Conservation (phyloP, 2,329 filamentous ascomycete species). For the Cladophialophora psammophila region DNA sequence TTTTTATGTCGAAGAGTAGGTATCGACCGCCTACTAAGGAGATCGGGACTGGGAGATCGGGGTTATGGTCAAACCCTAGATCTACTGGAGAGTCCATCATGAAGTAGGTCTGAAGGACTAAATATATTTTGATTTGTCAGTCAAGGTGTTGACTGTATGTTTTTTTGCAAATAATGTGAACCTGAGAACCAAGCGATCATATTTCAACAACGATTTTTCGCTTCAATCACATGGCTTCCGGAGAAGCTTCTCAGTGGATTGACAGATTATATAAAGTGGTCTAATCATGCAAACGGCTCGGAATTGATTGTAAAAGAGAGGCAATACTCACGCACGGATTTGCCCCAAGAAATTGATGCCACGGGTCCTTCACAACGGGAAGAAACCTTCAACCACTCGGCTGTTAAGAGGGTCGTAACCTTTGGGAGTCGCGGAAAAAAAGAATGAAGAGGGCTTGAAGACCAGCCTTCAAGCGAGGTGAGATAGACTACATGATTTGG, state of each 20-base stretch:
- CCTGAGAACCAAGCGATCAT: slow-evolving; percentile 42
- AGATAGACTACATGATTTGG: slow-evolving; percentile 29
- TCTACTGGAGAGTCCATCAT: slow-evolving; percentile 29
- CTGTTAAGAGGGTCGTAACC: not conserved
- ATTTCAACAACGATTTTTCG: slow-evolving; percentile 57
- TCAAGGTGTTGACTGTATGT: not conserved
- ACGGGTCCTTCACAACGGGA: not conserved
- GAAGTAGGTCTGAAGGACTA: not conserved
- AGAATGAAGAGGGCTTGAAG: slow-evolving; percentile 27
- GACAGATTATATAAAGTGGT: slow-evolving; percentile 73
- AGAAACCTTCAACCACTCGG: not conserved
- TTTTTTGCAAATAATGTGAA: not conserved
- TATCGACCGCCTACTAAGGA: slow-evolving; percentile 81
- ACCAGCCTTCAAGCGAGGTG: slow-evolving; percentile 29
- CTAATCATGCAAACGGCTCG: slow-evolving; percentile 65
- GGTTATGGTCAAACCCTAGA: slow-evolving; percentile 43
- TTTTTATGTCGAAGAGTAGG: slow-evolving; percentile 86
- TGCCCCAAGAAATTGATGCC: not conserved
- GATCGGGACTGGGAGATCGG: slow-evolving; percentile 73
- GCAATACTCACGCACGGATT: not conserved
- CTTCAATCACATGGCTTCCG: slow-evolving; percentile 55
- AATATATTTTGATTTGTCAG: not conserved
- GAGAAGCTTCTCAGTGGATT: slow-evolving; percentile 73
- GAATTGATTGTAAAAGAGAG: not conserved
- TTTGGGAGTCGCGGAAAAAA: not conserved